Conservation (phyloP, 1,284 basidiomycete genomes). For the Rhodotorula sp. region DNA sequence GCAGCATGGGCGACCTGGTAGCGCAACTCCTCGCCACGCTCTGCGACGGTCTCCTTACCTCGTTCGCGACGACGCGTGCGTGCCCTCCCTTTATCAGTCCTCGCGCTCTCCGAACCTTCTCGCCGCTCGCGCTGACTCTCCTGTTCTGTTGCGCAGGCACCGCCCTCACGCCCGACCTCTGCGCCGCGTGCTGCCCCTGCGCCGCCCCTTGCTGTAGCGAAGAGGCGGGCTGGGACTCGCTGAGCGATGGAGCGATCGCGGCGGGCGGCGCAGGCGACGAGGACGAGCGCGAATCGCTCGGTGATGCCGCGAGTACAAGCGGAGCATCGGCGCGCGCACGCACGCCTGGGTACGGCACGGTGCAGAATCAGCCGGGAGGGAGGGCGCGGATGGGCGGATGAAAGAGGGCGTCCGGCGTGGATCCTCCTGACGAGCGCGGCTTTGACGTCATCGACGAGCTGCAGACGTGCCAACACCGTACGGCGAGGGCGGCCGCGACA, state of each 20-base stretch:
- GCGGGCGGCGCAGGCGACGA: neutral
- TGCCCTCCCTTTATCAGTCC: neutral
- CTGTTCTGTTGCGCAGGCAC: neutral
- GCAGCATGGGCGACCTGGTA: neutral
- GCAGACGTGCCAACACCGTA: too few relatives aligned
- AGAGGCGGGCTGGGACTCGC: conserved; percentile 4
- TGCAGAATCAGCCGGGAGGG: neutral
- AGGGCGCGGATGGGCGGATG: neutral
- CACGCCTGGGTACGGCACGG: neutral
- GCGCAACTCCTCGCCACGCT: neutral
- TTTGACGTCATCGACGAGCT: too few relatives aligned
- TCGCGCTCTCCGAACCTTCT: neutral
- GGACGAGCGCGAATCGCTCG: neutral
- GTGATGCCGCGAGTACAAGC: neutral
- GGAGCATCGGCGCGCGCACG: neutral
- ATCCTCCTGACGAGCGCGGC: too few relatives aligned
- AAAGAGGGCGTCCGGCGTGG: neutral
- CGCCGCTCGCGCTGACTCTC: too few relatives aligned
- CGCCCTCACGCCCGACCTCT: neutral
- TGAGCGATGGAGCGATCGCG: neutral
- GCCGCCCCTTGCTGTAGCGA: conserved; percentile 4
- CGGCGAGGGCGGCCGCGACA: too few relatives aligned
- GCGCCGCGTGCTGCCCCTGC: neutral
- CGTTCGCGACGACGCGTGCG: conserved; percentile 8
- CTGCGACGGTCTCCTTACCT: conserved; percentile 13